Evolutionary conservation across 2,329 filamentous ascomycete species (phyloP).

Genomic region (Pleomassaria siparia): DNA sequence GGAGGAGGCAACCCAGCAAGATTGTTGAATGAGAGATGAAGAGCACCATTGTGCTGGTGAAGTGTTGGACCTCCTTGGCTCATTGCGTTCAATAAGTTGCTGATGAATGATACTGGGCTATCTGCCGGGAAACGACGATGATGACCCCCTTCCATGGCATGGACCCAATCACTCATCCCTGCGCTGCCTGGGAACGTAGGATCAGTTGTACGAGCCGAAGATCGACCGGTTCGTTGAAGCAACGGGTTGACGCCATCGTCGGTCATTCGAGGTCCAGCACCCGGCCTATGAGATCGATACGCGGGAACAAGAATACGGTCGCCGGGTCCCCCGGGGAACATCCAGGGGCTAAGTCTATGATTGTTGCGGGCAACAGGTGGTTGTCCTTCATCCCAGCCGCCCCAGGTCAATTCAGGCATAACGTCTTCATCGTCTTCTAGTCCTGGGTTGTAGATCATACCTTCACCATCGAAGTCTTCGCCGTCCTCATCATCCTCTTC

Average conservation of each 20-base stretch:
- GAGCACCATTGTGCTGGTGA: constrained; percentile 45
- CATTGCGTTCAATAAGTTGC: constrained; percentile 60
- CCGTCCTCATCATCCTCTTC: constrained; percentile 62
- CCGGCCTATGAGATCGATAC: constrained; percentile 57
- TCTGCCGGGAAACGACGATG: constrained; percentile 51
- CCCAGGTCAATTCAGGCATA: constrained; percentile 39
- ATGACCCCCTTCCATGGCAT: constrained; percentile 49
- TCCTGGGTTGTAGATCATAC: constrained; percentile 59
- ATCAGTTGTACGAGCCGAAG: constrained; percentile 26
- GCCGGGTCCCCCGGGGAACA: constrained; percentile 60
- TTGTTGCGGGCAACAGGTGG: constrained; percentile 51
- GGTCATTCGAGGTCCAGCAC: constrained; percentile 56
- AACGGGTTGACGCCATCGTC: constrained; percentile 89
- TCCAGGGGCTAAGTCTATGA: constrained; percentile 58
- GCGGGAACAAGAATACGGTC: constrained; percentile 42
- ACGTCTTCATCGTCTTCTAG: constrained; percentile 51
- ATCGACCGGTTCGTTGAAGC: constrained; percentile 63
- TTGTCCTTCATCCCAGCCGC: constrained; percentile 51
- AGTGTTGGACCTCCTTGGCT: constrained; percentile 42
- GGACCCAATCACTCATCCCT: constrained; percentile 55
- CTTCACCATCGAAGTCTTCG: constrained; percentile 64
- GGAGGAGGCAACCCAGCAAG: constrained; percentile 32
- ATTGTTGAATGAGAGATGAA: constrained; percentile 57
- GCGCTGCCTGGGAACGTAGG: constrained; percentile 18
- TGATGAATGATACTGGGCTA: constrained; percentile 58